These are phyloP conservation scores for Aspergillus novoparasiticus DNA, from an alignment of 2,329 filamentous ascomycete genomes.

Conservation along the genomic window DNA sequence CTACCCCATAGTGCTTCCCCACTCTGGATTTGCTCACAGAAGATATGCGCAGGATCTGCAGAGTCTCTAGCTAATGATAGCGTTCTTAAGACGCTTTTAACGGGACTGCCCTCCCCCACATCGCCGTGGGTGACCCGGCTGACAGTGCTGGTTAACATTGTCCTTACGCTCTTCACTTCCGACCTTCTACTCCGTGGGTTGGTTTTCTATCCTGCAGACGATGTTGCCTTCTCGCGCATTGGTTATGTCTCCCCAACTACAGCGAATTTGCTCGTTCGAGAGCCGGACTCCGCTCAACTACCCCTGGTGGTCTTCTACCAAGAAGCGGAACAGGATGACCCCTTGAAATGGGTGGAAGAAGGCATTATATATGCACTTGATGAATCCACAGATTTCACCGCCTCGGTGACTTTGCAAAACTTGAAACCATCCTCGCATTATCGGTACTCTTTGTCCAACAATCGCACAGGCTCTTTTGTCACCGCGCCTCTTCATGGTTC, in stretches of 20 bases:
- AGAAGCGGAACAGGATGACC: constrained; percentile 33
- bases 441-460: constrained; percentile 83
- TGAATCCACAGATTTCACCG: constrained; percentile 81
- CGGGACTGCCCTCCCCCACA: constrained; percentile 74
- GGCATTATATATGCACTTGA: constrained; percentile 68
- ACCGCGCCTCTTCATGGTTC: constrained; percentile 73
- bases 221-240: constrained; percentile 82
- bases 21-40: not conserved
- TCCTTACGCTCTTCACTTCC: constrained; percentile 67
- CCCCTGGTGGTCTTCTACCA: constrained; percentile 72
- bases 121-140: constrained; percentile 66
- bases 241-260: constrained; percentile 82
- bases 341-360: constrained; percentile 63
- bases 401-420: constrained; percentile 66
- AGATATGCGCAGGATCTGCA: not conserved
- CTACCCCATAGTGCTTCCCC: not conserved
- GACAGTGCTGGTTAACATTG: constrained; percentile 72
- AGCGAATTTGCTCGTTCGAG: constrained; percentile 80
- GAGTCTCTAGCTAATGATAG: constrained; percentile 12
- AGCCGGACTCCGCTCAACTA: constrained; percentile 74
- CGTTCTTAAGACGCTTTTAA: constrained; percentile 67
- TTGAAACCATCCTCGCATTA: constrained; percentile 74
- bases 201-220: constrained; percentile 67
- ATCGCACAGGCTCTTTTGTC: constrained; percentile 79
- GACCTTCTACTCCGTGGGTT: constrained; percentile 79